Percentiles rank a stretch among this genome's conserved stretches.
Conservation (phyloP, 2,329 filamentous ascomycete genomes). For the Arthroderma sp. region DNA sequence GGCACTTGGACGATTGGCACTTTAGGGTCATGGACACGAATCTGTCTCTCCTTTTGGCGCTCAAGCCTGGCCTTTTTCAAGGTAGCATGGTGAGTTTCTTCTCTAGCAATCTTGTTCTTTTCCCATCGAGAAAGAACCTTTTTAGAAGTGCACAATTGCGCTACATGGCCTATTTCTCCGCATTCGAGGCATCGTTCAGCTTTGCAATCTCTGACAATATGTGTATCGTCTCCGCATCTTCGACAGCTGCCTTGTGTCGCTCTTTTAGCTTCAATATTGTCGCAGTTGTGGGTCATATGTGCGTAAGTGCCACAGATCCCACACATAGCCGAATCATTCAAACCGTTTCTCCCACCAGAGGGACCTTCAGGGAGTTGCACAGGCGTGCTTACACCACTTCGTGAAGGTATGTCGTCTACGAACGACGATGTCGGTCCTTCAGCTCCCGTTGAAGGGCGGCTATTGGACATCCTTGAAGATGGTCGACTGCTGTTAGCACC, state of each 20-base stretch:
- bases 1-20: conserved; percentile 28
- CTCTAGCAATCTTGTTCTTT: conserved; percentile 22
- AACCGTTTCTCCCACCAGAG: conserved; percentile 30
- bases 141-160: conserved; percentile 21
- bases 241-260: conserved; percentile 27
- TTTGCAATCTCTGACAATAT: conserved; percentile 26
- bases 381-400: conserved; percentile 15
- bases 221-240: conserved; percentile 29
- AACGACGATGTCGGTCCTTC: not conserved
- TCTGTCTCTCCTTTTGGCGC: conserved; percentile 27
- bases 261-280: conserved; percentile 30
- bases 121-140: conserved; percentile 25
- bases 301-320: conserved; percentile 33
- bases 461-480: conserved; percentile 17
- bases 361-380: conserved; percentile 21
- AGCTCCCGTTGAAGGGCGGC: conserved; percentile 4
- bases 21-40: conserved; percentile 33
- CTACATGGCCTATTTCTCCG: conserved; percentile 31
- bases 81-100: conserved; percentile 25
- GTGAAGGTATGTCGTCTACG: conserved; percentile 5
- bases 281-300: conserved; percentile 33
- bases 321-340: conserved; percentile 32
- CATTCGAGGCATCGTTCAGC: conserved; percentile 32
- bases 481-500: conserved; percentile 16
- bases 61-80: conserved; percentile 24